Base-by-base conservation (phyloP, 116 monocot genomes). In the Zostera marina region DNA sequence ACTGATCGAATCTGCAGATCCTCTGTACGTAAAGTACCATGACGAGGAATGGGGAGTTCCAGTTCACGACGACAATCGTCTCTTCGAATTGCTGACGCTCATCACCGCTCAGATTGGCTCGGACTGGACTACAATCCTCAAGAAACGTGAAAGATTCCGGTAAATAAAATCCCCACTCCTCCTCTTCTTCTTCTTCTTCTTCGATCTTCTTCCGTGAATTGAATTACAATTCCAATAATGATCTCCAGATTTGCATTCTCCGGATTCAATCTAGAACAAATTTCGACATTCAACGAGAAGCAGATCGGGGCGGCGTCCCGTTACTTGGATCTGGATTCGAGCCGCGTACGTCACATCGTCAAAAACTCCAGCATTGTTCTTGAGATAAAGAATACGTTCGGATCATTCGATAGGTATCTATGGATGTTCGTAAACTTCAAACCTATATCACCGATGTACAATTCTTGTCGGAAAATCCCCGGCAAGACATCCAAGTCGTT, bases 31-130 rank as follows among this genome's bases (percentile, higher is more conserved):
- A 62, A 79, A 75, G 1, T 94, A 88, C 88, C 94, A 94, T 72
- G 94, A 94, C 51, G 72, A 88, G 21, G 85, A 96, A 51, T 88
- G 88, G 88, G 88, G 88, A 69, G 84, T 82, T 45, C 88, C 93
- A 46, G 77, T 84, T 46, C 88, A 85, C 64, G 82, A 88, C 63
- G 85, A 85, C 76, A 79, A 88, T 40, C 67, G 82, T 79, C 58
- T 94, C 58, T 88, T 94, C 65, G 94, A 94, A 65, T 47, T 94
- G 54, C 70, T 94, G 39, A 79, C 74, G 41, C 63, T 94, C 17
- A 63, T 77, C 16, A 81, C 82, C 11, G 81, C 79, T 67, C 94
- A 82, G 58, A 82, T 82, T 42, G 94, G 84, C 7, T 64, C 73
- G 39, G 88, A 94, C 57, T 94, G 94, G 92, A 78, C 87, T 3